Evolutionary conservation across 2,329 filamentous ascomycete species (phyloP).

Genomic region (Aspergillus sergii): DNA sequence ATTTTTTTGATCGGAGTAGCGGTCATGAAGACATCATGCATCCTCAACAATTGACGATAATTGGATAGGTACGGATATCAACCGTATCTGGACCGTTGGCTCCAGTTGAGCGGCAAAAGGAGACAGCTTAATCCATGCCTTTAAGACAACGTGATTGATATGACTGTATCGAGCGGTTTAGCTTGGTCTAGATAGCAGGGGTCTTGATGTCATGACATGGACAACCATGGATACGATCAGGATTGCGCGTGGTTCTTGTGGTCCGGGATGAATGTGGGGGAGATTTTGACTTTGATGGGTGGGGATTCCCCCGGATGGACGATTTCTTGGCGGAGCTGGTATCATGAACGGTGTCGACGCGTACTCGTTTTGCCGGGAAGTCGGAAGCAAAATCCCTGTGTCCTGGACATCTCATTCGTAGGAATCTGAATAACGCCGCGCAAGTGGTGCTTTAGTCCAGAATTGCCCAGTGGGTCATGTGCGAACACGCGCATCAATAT

Average conservation of each 20-base stretch:
- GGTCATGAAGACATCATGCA: not conserved
- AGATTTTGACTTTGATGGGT: not conserved
- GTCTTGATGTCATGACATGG: slow-evolving; percentile 1
- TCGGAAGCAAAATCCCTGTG: not conserved
- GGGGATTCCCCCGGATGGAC: not conserved
- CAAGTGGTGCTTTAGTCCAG: not conserved
- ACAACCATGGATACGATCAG: not conserved
- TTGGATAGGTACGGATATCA: not conserved
- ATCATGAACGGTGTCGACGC: not conserved
- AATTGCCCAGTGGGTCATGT: slow-evolving; percentile 17
- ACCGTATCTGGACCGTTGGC: not conserved
- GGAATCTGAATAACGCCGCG: not conserved
- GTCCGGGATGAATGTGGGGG: not conserved
- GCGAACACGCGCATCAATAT: not conserved
- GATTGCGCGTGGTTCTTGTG: not conserved
- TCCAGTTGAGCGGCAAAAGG: not conserved
- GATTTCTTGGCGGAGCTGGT: not conserved
- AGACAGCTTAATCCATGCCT: not conserved
- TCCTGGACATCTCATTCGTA: not conserved
- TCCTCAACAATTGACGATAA: not conserved
- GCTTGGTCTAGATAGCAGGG: not conserved
- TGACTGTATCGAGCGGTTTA: not conserved
- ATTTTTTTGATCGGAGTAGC: not conserved
- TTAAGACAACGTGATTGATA: not conserved
- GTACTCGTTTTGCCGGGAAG: not conserved